Evolutionary conservation across 2,329 filamentous ascomycete species (phyloP).

Genomic region (Colletotrichum sp.): DNA sequence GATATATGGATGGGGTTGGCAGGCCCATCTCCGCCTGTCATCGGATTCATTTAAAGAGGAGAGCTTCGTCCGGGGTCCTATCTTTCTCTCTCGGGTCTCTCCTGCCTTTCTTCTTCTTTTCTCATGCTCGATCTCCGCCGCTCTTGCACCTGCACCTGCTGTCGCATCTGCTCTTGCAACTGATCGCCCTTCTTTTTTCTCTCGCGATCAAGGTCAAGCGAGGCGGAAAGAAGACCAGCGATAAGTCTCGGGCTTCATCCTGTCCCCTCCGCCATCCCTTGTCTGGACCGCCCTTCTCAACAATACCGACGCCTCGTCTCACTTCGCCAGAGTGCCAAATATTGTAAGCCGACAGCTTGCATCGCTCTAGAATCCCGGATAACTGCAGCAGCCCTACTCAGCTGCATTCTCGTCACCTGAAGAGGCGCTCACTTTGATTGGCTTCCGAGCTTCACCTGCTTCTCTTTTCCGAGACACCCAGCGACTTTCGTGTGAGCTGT

Average conservation of each 20-base stretch:
- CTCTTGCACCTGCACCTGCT: neutral
- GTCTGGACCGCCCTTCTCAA: neutral
- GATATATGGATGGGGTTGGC: neutral
- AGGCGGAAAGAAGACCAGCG: neutral
- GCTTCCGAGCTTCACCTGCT: neutral
- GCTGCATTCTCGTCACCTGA: neutral
- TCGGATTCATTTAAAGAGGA: conserved; percentile 8
- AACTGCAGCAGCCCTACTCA: neutral
- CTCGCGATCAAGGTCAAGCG: neutral
- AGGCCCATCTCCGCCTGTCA: neutral
- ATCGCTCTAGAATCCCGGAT: neutral
- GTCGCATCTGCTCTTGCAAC: neutral
- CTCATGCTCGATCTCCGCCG: neutral
- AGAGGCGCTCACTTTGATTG: neutral
- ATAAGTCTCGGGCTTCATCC: neutral
- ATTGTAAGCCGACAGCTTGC: neutral
- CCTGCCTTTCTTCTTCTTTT: neutral
- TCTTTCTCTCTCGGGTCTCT: neutral
- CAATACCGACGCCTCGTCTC: neutral
- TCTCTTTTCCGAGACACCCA: neutral
- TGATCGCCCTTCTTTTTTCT: neutral
- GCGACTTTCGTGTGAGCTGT: neutral
- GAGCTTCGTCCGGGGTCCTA: neutral
- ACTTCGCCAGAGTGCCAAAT: neutral
- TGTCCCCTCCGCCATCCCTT: neutral